phyloP scores from a whole-genome alignment of 2,329 filamentous ascomycete species.

The Coleophoma cylindrospora region DNA sequence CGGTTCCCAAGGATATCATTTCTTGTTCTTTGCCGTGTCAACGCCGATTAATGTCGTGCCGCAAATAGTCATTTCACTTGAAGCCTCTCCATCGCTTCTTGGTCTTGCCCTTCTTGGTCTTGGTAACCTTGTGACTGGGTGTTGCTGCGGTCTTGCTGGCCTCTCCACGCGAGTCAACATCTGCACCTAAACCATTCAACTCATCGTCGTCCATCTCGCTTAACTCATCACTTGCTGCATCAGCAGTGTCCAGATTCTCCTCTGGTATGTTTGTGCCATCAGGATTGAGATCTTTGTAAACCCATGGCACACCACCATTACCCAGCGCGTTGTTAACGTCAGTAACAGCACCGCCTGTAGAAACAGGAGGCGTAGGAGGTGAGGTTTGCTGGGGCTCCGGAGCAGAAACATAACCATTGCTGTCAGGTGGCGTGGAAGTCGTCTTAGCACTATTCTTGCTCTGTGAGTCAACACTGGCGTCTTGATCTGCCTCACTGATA shows the following conservation, averaged over 20 bases:
- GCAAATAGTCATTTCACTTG: background rate
- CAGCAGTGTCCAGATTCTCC: slow-evolving; percentile 68
- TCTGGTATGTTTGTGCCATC: slow-evolving; percentile 74
- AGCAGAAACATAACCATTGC: slow-evolving; percentile 35
- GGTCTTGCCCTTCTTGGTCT: slow-evolving; percentile 6
- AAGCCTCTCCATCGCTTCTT: slow-evolving; percentile 12
- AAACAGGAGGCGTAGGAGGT: slow-evolving; percentile 64
- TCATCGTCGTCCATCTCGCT: slow-evolving; percentile 92
- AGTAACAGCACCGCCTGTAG: slow-evolving; percentile 43
- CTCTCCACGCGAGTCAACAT: slow-evolving; percentile 12
- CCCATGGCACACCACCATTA: slow-evolving; percentile 82
- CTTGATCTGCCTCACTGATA: slow-evolving; percentile 15
- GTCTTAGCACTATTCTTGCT: slow-evolving; percentile 25
- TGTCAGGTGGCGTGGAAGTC: slow-evolving; percentile 40
- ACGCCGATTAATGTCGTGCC: no score
- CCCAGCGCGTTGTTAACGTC: slow-evolving; percentile 36
- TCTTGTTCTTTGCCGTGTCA: no score
- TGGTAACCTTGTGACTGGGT: slow-evolving; percentile 1
- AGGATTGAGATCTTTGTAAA: slow-evolving; percentile 75
- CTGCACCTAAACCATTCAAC: slow-evolving; percentile 59
- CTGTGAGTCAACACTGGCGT: slow-evolving; percentile 9
- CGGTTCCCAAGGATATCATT: no score
- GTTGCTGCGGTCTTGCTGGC: slow-evolving; percentile 3
- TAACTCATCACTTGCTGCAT: slow-evolving; percentile 71
- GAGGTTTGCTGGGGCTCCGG: slow-evolving; percentile 11